Evolutionary conservation across 257 asterid species (phyloP).

Genomic region (Echites panduratus): DNA sequence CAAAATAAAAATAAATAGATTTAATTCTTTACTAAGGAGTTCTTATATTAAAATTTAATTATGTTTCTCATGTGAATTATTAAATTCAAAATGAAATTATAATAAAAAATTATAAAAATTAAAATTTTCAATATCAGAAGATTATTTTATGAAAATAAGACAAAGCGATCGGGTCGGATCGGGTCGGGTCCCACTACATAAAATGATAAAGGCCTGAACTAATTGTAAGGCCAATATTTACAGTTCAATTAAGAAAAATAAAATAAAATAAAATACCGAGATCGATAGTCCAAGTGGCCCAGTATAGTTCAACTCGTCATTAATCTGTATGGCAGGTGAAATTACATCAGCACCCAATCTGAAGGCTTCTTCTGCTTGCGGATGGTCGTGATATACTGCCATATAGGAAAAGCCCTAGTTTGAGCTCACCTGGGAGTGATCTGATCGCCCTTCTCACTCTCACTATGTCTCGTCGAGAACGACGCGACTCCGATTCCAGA

Average conservation of each 20-base stretch:
- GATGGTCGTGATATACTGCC: neutral
- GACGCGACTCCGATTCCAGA: constrained; percentile 55
- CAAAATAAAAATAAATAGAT: no score
- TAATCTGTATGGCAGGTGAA: neutral
- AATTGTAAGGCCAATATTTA: neutral
- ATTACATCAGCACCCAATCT: neutral
- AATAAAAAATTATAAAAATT: no score
- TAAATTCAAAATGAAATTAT: no score
- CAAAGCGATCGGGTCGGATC: no score
- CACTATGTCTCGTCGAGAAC: constrained; percentile 69
- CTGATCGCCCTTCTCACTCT: neutral
- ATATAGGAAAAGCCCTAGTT: neutral
- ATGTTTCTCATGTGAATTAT: no score
- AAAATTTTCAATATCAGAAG: no score
- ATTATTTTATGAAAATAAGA: neutral
- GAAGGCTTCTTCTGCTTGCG: neutral
- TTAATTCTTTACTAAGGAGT: no score
- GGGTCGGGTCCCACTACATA: no score
- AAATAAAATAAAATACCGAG: no score
- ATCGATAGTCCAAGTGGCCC: neutral
- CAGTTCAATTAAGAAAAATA: no score
- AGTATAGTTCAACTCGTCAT: neutral
- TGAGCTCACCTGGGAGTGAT: neutral
- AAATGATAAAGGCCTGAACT: no score
- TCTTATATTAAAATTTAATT: no score